Evolutionary conservation across 345 rosid genomes (phyloP).

Genomic region (Dipteronia dyeriana): DNA sequence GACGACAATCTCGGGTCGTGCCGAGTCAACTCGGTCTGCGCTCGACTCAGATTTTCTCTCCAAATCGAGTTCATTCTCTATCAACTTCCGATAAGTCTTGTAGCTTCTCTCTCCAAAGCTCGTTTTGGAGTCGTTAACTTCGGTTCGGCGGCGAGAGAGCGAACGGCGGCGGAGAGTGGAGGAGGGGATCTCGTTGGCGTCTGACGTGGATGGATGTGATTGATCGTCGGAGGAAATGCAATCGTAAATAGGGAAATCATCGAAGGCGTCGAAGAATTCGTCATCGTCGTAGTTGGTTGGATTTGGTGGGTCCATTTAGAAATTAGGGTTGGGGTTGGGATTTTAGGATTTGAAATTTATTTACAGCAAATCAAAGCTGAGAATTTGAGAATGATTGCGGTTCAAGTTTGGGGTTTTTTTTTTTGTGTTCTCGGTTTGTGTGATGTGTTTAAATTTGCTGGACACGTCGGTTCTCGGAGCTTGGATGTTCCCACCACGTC

Average conservation of each 20-base stretch:
- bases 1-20: conserved; percentile 4
- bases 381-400: neutral
- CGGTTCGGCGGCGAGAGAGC: conserved; percentile 11
- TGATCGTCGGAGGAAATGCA: conserved; percentile 32
- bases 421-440: too few relatives aligned
- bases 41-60: conserved; percentile 19
- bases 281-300: conserved; percentile 26
- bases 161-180: conserved; percentile 40
- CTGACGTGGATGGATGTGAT: conserved; percentile 34
- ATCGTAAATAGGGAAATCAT: conserved; percentile 58
- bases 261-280: conserved; percentile 57
- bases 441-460: too few relatives aligned
- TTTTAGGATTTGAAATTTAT: neutral
- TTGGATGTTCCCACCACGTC: too few relatives aligned
- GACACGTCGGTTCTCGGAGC: too few relatives aligned
- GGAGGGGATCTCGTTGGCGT: conserved; percentile 18
- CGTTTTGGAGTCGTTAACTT: neutral
- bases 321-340: conserved; percentile 7
- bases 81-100: conserved; percentile 25
- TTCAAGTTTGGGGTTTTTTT: neutral
- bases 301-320: conserved; percentile 28
- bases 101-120: conserved; percentile 22
- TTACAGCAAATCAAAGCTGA: neutral
- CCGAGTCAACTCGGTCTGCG: conserved; percentile 21
- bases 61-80: conserved; percentile 32